phyloP scores from a whole-genome alignment of 176 grass and related monocot species.

The Carex kokanica region DNA sequence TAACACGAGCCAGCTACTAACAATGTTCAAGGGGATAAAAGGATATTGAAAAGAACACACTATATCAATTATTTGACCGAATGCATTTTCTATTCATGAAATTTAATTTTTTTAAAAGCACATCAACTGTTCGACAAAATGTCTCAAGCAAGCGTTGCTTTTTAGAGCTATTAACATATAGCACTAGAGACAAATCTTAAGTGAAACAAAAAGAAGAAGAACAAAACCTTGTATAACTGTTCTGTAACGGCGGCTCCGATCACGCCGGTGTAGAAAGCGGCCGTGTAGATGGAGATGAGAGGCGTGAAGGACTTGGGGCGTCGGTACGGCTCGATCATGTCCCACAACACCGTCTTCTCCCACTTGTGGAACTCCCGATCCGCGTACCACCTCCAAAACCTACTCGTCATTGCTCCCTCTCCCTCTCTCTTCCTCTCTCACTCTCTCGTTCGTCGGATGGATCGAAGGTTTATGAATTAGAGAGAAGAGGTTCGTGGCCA shows the following conservation, averaged over 20 bases:
- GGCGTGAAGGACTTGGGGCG: constrained; percentile 67
- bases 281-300: constrained; percentile 66
- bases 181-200: background rate
- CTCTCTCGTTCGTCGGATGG: background rate
- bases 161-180: background rate
- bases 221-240: constrained; percentile 77
- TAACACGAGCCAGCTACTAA: background rate
- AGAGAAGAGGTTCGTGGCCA: background rate
- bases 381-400: constrained; percentile 92
- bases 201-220: background rate
- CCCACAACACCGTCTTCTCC: constrained; percentile 97
- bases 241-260: constrained; percentile 74
- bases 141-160: background rate
- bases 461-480: background rate
- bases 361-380: constrained; percentile 81
- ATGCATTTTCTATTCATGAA: background rate
- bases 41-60: too few species aligned
- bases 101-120: background rate
- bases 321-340: constrained; percentile 88
- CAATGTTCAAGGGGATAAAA: background rate
- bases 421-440: background rate
- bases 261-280: constrained; percentile 95
- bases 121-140: constrained; percentile 24
- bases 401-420: constrained; percentile 41
- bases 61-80: background rate